Evolutionary conservation across 108 stramenopile genomes (phyloP), one percentile per base, ranked within the genome.

Genomic region (Fragilaria radians): DNA sequence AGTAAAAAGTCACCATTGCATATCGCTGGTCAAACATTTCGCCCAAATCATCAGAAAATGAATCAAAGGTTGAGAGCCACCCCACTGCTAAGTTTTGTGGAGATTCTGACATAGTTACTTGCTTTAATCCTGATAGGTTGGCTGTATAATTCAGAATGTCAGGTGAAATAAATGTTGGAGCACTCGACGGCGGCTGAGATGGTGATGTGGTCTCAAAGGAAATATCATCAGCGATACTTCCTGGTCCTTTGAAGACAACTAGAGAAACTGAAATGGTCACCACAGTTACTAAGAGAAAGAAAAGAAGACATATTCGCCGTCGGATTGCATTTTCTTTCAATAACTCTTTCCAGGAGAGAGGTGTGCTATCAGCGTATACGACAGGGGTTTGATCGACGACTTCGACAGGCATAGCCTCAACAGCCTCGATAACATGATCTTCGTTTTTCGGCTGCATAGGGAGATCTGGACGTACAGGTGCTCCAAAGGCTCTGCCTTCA

Each of bases 1-100:
- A 74, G 42, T 74, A 74, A 22, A 74, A 69, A 0, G 58, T 48
- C 4, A 66, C 73, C 23, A 69, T 30, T n/a, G 58, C 62, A 45
- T 65, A 74, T 50, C 73, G 32, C 30, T 52, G 54, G 24, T 68
- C 48, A 54, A 69, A 64, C 42, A 53, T 31, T 27, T 56, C 45
- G 30, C 61, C 62, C 21, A 23, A 17, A 0, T 36, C 61, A 11
- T 21, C 1, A 28, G 63, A 46, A 11, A 25, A 21, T 5, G 46
- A 47, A 52, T 32, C 34, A 3, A 46, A 27, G 23, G 22, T 46
- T 14, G 57, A 56, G 5, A 59, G 58, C 72, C 72, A 73, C 4
- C 31, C 0, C 1, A 57, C 60, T 0, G 72, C 72, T 34, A 58
- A 21, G 2, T 45, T 61, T 53, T 73, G 72, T 14, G 67, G 61